Base-by-base conservation (phyloP, 768 basidiomycete species). In the Amyloporia xantha region DNA sequence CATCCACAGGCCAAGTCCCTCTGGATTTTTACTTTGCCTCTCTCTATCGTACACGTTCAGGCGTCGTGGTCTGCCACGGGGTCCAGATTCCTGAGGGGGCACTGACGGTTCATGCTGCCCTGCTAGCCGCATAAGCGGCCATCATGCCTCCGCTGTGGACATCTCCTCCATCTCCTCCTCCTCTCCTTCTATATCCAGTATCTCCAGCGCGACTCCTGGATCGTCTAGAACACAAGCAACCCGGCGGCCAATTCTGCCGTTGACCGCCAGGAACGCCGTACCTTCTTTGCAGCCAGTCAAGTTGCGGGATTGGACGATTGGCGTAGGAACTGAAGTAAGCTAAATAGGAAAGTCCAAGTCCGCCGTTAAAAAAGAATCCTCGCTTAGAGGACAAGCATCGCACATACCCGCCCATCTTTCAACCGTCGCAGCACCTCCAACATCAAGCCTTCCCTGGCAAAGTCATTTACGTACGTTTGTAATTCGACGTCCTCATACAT, bases 181-280 rank as follows among this genome's bases (percentile, higher is more conserved):
- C 37, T 66, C 81, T 48, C 75, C 83, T 70, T 87, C 88, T 68
- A 91, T 71, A 72, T 91, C 88, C 58, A 89, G 70, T 39, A 82
- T 73, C 68, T 91, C 85, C 74, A 91, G 61, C 50, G 66, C 69
- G 54, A 69, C 73, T 54, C 86, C 87, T 47, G 71, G 71, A 50
- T 65, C 68, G 63, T 86, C 86, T 62, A 90, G 64, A 48, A 89
- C 76, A 63, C 88, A 87, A 5, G 79, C 86, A 44, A 90, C 81
- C 59, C 85, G 71, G 59, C 88, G 81, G 48, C 86, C 85, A 7
- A 66, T 70, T 62, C 82, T 72, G 54, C 89, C 88, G 62, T 91
- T 91, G 62, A 88, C 72, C 45, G 84, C 79, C 58, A 90, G 66
- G 45, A 72, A 75, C 49, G 81, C 76, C 23, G 65, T 66, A 51